Evolutionary conservation across 495 filamentous ascomycete genomes (phyloP).

Genomic region (Neurospora pannonica): DNA sequence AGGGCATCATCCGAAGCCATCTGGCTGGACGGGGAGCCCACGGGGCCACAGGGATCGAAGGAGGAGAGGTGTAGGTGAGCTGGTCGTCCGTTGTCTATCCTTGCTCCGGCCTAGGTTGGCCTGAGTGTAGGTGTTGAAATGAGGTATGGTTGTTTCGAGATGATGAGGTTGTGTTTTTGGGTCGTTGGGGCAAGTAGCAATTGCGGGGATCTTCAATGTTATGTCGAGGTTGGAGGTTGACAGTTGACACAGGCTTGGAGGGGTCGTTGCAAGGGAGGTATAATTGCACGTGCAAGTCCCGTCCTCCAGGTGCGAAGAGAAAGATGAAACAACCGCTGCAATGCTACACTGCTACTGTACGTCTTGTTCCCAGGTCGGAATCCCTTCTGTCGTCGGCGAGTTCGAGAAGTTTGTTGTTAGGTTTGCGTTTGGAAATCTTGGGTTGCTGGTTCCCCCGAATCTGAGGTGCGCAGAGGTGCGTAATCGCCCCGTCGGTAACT

Average conservation of each 20-base stretch:
- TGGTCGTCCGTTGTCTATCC: not conserved
- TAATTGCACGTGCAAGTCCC: not conserved
- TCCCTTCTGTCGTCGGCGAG: not conserved
- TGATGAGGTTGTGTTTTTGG: not conserved
- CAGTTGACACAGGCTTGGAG: not conserved
- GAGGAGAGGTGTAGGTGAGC: not conserved
- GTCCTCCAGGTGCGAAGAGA: not conserved
- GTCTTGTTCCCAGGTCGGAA: not conserved
- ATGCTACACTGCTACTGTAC: not conserved
- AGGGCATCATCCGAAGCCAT: slow-evolving; percentile 41
- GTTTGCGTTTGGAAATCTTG: not conserved
- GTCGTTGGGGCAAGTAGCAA: not conserved
- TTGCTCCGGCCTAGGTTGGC: not conserved
- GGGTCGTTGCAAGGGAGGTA: not conserved
- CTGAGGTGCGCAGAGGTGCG: not conserved
- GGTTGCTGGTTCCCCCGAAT: not conserved
- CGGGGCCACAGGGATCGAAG: not conserved
- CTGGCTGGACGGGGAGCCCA: not conserved
- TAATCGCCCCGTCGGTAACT: not conserved
- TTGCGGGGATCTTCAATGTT: not conserved
- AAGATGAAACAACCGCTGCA: not conserved
- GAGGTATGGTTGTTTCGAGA: not conserved
- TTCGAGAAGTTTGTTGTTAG: not conserved
- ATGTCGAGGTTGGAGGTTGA: not conserved
- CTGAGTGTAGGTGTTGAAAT: not conserved